Percentiles rank a stretch among this genome's conserved stretches.
Evolutionary conservation across 2,329 filamentous ascomycete species (phyloP).

Genomic region (Colletotrichum sp.): DNA sequence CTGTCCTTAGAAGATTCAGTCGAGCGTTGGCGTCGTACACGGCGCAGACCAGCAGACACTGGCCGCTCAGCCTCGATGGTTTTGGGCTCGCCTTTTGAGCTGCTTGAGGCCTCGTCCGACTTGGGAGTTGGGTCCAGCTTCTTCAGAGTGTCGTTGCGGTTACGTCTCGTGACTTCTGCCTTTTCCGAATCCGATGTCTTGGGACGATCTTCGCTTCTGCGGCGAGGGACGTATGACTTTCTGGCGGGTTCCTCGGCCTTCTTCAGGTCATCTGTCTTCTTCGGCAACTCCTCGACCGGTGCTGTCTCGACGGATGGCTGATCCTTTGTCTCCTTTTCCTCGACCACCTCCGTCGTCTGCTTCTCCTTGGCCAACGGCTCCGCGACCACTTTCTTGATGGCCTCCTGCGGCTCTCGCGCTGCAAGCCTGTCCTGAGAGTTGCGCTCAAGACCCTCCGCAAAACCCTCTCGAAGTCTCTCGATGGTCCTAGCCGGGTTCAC

Average conservation of each 20-base stretch:
- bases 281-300: not conserved
- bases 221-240: not conserved
- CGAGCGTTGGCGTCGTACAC: conserved; percentile 45
- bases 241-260: not conserved
- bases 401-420: not conserved
- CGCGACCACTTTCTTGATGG: not conserved
- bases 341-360: not conserved
- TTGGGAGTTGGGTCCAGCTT: not conserved
- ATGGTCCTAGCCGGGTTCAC: not conserved
- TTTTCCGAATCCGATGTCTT: not conserved
- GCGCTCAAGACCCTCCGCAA: not conserved
- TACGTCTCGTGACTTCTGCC: not conserved
- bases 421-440: not conserved
- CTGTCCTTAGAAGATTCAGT: conserved; percentile 54
- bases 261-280: not conserved
- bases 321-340: not conserved
- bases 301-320: not conserved
- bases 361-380: not conserved
- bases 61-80: conserved; percentile 23
- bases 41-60: conserved; percentile 45
- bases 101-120: not conserved
- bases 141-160: not conserved
- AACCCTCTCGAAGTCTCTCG: not conserved
- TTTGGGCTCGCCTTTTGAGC: not conserved
- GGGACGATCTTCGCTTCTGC: not conserved